Evolutionary conservation across 2,329 filamentous ascomycete species (phyloP), one percentile per base, ranked within the genome.

Genomic region (Apiospora rasikravindrae): DNA sequence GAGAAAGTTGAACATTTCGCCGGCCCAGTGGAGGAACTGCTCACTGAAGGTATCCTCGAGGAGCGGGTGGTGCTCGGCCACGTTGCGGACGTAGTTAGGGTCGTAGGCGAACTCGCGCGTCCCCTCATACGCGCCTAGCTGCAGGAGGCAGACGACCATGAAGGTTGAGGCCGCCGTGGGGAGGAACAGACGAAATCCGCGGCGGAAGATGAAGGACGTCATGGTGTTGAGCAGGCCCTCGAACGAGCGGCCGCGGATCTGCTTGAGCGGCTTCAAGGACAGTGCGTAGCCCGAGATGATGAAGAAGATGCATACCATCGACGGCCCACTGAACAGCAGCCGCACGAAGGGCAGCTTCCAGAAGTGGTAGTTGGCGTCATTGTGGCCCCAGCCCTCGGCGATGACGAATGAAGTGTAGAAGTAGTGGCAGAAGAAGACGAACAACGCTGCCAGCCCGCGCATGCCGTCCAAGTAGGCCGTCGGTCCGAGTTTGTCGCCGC

Each of bases 271-370:
- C 66, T 84, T 84, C 71, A 90, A 85, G 42, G 86, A 87, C 16
- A 92, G 82, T 2, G 88, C 90, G 78, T 90, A 91, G 26, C 89
- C 89, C 0, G 88, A 89, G 64, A 91, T 88, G 76, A 90, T 86
- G 77, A 90, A 91, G 82, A 91, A 91, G 74, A 90, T 80, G 79
- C 86, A 88, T 51, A 91, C 89, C 75, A 88, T 88, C 0, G 88
- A 85, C 3, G 87, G 87, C 0, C 88, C 88, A 69, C 86, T 86
- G 77, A 86, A 90, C 72, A 87, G 82, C 4, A 90, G 81, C 19
- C 88, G 83, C 24, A 90, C 71, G 73, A 90, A 84, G 10, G 88
- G 88, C 1, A 90, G 82, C 76, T 87, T 86, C 74, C 88, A 81
- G 67, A 87, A 72, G 71, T 85, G 76, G 76, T 84, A 83, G 79